phyloP scores from a whole-genome alignment of 768 basidiomycete species.

The Holtermannia corniformis region DNA sequence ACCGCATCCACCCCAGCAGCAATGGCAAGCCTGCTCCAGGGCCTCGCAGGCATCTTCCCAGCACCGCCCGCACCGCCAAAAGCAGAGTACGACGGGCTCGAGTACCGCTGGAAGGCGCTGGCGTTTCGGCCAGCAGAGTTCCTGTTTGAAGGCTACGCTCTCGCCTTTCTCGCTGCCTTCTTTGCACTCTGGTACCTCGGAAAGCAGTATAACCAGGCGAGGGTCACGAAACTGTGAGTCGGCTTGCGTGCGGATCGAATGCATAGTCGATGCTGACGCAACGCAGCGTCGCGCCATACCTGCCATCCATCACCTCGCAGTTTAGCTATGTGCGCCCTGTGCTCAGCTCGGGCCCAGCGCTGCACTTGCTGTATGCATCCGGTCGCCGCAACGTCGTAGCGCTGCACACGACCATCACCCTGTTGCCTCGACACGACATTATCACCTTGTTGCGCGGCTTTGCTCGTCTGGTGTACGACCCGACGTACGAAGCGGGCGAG shows the following conservation, averaged over 20 bases:
- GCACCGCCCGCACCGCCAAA: slow-evolving; percentile 48
- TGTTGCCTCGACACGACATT: slow-evolving; percentile 76
- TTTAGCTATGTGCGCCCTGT: slow-evolving; percentile 49
- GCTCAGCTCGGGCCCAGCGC: slow-evolving; percentile 23
- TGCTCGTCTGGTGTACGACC: slow-evolving; percentile 58
- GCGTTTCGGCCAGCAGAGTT: slow-evolving; percentile 79
- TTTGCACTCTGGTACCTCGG: slow-evolving; percentile 54
- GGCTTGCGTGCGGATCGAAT: neutral
- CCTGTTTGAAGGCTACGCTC: slow-evolving; percentile 54
- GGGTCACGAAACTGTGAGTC: slow-evolving; percentile 60
- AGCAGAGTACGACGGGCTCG: slow-evolving; percentile 60
- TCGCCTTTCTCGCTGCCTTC: slow-evolving; percentile 53
- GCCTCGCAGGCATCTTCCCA: too few species aligned
- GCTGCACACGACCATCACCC: slow-evolving; percentile 66
- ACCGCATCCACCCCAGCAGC: too few species aligned
- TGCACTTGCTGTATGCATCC: slow-evolving; percentile 72
- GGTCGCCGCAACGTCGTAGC: slow-evolving; percentile 68
- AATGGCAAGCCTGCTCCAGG: too few species aligned
- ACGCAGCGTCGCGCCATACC: slow-evolving; percentile 55
- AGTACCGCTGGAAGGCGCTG: slow-evolving; percentile 64
- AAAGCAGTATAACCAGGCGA: slow-evolving; percentile 51
- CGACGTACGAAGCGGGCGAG: slow-evolving; percentile 62
- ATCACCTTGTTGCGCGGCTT: slow-evolving; percentile 57
- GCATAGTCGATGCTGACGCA: neutral
- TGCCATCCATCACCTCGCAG: slow-evolving; percentile 54